Evolutionary conservation across 2,329 filamentous ascomycete species (phyloP).

Genomic region (Cadophora malorum): DNA sequence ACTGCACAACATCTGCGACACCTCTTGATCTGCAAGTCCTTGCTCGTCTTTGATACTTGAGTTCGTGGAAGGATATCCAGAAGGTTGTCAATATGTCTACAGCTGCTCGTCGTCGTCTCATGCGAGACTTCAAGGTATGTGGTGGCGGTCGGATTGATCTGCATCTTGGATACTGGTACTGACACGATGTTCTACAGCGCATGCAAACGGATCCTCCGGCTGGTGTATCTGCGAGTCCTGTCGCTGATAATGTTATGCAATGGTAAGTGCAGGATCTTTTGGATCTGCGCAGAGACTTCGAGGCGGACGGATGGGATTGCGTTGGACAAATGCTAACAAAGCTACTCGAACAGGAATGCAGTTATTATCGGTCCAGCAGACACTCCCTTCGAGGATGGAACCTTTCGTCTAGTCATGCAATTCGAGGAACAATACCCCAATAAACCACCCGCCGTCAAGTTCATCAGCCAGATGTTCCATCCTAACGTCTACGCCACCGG

Average conservation of each 20-base stretch:
- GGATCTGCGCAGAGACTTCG: background rate
- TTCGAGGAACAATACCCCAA: constrained; percentile 99
- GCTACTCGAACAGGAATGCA: constrained; percentile 74
- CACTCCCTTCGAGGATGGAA: constrained; percentile 97
- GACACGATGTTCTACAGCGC: constrained; percentile 63
- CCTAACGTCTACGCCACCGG: constrained; percentile 98
- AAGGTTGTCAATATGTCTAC: constrained; percentile 73
- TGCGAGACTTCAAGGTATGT: constrained; percentile 98
- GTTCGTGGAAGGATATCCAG: background rate
- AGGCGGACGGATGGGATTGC: background rate
- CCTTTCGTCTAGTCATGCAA: constrained; percentile 97
- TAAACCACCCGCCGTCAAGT: constrained; percentile 96
- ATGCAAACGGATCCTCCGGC: constrained; percentile 99
- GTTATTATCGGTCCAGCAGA: constrained; percentile 97
- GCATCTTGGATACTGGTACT: constrained; percentile 23
- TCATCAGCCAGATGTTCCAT: constrained; percentile 99
- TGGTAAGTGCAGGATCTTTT: constrained; percentile 62
- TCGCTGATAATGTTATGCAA: constrained; percentile 97
- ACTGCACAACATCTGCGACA: background rate
- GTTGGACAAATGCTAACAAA: constrained; percentile 19
- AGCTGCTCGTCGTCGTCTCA: constrained; percentile 90
- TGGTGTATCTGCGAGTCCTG: constrained; percentile 93
- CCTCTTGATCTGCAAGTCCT: background rate
- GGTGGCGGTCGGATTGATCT: constrained; percentile 37
- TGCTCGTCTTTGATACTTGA: background rate